phyloP scores from a whole-genome alignment of 257 asterid species.

The Solanum lignicaule region DNA sequence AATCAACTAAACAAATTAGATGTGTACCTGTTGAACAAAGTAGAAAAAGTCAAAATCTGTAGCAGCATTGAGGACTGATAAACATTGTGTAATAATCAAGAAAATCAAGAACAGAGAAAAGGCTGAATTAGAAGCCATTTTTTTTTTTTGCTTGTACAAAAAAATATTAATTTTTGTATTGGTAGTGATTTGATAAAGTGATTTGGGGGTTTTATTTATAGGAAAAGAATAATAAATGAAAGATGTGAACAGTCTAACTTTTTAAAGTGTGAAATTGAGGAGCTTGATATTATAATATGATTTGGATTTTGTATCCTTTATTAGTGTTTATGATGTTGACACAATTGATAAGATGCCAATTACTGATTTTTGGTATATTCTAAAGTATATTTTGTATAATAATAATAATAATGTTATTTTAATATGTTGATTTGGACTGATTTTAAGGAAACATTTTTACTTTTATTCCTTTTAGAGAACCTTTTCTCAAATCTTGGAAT shows the following conservation, averaged over 20 bases:
- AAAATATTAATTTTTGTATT: neutral
- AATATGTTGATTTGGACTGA: neutral
- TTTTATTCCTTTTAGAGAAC: neutral
- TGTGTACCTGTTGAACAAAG: slow-evolving; percentile 70
- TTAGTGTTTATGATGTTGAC: neutral
- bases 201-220: neutral
- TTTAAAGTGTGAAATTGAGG: neutral
- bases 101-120: slow-evolving; percentile 12
- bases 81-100: slow-evolving; percentile 27
- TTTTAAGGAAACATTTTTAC: neutral
- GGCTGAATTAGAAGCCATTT: neutral
- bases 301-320: neutral
- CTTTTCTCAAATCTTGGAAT: neutral
- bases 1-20: neutral
- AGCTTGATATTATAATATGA: neutral
- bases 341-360: neutral
- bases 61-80: slow-evolving; percentile 18
- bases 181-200: neutral
- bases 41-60: slow-evolving; percentile 70
- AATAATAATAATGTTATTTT: neutral
- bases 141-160: neutral
- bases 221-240: neutral
- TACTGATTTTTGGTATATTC: neutral
- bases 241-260: neutral
- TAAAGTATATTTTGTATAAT: neutral